phyloP scores from a whole-genome alignment of 345 rosid genomes.

The Kernera saxatilis region DNA sequence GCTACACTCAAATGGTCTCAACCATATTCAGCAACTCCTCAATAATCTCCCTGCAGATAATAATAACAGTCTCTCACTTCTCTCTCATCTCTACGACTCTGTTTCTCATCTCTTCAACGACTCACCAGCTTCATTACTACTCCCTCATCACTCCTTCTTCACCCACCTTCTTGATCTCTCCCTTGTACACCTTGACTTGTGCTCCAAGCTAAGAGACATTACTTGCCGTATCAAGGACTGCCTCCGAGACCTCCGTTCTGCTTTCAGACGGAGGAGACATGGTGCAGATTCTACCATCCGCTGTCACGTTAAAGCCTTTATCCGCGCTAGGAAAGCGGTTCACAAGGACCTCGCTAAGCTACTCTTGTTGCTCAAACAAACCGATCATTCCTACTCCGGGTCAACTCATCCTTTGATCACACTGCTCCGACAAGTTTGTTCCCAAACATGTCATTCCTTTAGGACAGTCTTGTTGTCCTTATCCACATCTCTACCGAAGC shows the following conservation, averaged over 20 bases:
- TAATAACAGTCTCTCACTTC: slow-evolving; percentile 27
- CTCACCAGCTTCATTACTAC: slow-evolving; percentile 19
- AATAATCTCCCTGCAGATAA: slow-evolving; percentile 16
- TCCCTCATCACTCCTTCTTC: slow-evolving; percentile 25
- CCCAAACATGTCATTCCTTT: slow-evolving; percentile 31
- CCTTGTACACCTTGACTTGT: slow-evolving; percentile 37
- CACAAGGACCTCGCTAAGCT: slow-evolving; percentile 21
- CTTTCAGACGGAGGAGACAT: slow-evolving; percentile 48
- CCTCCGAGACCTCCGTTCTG: slow-evolving; percentile 47
- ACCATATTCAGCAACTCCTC: slow-evolving; percentile 25
- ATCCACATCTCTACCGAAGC: slow-evolving; percentile 31
- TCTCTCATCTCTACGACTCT: slow-evolving; percentile 38
- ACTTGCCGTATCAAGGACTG: slow-evolving; percentile 37
- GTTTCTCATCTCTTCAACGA: slow-evolving; percentile 37
- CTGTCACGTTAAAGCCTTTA: slow-evolving; percentile 28
- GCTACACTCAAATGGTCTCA: slow-evolving; percentile 36
- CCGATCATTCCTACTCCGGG: background rate
- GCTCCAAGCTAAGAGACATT: slow-evolving; percentile 48
- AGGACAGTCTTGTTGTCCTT: slow-evolving; percentile 36
- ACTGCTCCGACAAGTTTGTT: slow-evolving; percentile 34
- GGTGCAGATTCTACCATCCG: slow-evolving; percentile 36
- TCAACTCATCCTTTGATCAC: slow-evolving; percentile 21
- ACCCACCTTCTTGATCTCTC: slow-evolving; percentile 30
- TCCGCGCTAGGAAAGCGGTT: slow-evolving; percentile 7
- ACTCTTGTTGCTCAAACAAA: slow-evolving; percentile 25